phyloP scores from a whole-genome alignment of 352 stramenopile species.

The Blastocystis hominis region DNA sequence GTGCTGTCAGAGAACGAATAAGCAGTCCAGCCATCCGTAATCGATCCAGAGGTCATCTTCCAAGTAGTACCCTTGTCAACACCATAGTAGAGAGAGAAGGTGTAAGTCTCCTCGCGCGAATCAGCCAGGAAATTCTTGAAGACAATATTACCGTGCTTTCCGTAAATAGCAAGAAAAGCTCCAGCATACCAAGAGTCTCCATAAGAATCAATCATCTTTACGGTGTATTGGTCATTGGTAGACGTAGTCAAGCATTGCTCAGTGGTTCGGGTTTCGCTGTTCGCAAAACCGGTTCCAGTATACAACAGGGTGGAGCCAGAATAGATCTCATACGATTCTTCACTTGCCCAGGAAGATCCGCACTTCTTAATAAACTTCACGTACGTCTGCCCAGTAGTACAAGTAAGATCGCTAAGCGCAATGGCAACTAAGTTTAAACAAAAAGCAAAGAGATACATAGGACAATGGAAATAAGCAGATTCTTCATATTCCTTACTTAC shows the following conservation, averaged over 20 bases:
- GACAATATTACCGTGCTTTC: neutral
- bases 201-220: neutral
- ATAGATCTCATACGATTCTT: conserved; percentile 23
- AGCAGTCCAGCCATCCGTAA: neutral
- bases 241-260: neutral
- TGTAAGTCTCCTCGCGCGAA: neutral
- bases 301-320: neutral
- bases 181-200: neutral
- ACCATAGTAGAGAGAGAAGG: neutral
- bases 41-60: neutral
- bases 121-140: neutral
- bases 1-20: neutral
- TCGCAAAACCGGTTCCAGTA: neutral
- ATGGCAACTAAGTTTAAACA: neutral
- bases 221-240: neutral
- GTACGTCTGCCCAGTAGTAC: neutral
- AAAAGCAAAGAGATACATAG: too few species aligned
- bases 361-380: neutral
- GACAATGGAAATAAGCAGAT: too few species aligned
- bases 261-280: neutral
- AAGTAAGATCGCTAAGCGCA: too few species aligned
- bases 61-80: neutral
- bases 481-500: too few species aligned
- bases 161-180: neutral
- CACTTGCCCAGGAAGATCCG: neutral